These are phyloP conservation scores for Penicillium odoratum DNA, from an alignment of 495 filamentous ascomycete species.

Conservation along the genomic window DNA sequence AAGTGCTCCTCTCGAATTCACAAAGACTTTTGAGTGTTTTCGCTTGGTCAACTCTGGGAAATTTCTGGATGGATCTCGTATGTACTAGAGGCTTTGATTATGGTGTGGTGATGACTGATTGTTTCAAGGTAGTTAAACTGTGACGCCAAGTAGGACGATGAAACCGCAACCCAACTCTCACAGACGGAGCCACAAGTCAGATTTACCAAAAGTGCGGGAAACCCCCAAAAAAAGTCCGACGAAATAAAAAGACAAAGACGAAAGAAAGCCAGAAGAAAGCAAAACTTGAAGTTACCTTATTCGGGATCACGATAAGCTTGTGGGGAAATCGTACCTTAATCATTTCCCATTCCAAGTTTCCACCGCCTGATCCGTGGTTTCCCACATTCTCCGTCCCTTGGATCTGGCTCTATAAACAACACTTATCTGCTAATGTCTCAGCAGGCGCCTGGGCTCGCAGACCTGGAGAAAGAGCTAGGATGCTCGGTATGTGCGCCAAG, in stretches of 20 bases:
- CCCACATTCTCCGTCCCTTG: constrained; percentile 19
- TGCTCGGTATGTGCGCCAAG: constrained; percentile 71
- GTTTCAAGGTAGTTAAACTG: constrained; percentile 6
- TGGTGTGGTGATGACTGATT: constrained; percentile 1
- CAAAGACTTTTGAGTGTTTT: not conserved
- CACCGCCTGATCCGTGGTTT: constrained; percentile 18
- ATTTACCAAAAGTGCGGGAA: not conserved
- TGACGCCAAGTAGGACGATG: constrained; percentile 13
- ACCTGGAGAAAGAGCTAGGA: constrained; percentile 85
- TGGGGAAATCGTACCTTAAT: constrained; percentile 17
- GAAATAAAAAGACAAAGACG: not conserved
- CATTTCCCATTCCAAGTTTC: constrained; percentile 13
- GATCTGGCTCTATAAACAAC: constrained; percentile 7
- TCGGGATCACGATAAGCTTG: constrained; percentile 20
- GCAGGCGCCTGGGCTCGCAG: constrained; percentile 42
- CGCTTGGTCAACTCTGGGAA: not conserved
- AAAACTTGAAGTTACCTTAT: not conserved
- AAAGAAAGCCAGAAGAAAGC: not conserved
- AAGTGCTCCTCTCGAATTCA: not conserved
- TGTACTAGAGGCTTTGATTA: not conserved
- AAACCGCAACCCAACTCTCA: constrained; percentile 9
- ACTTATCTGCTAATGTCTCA: constrained; percentile 24
- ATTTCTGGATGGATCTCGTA: constrained; percentile 1
- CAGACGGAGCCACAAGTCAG: constrained; percentile 4
- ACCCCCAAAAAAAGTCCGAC: not conserved